Base-by-base conservation (phyloP, 148 eudicot genomes). In the Diospyros kaki region DNA sequence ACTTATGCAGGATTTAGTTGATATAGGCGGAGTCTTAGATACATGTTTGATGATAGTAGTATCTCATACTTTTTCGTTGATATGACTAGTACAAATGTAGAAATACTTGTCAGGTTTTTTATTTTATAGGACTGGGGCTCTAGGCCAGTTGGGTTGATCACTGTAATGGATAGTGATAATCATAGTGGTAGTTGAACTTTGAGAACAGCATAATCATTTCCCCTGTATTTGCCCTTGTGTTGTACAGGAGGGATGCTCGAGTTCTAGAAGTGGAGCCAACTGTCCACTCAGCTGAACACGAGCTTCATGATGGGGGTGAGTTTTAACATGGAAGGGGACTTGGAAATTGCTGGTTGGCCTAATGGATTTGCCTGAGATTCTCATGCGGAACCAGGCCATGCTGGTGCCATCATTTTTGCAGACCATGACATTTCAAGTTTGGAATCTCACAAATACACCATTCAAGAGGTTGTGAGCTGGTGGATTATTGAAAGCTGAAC, bases 311-410 rank as follows among this genome's bases (percentile, higher is more conserved):
- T 65, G 83, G 78, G 66, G 65, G 76, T 82, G 73, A 72, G 79
- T 75, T 74, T 17, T 28, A 60, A 44, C 79, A 1, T 64, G 80
- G 80, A 70, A 73, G 68, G 75, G 79, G 62, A 77, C 51, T 40
- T 80, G 40, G 70, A 50, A 6, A 46, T 78, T 73, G 77, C 76
- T 81, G 72, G 80, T 66, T 77, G 78, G 72, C 55, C 45, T 61
- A 9, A 51, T 64, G 77, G 75, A 69, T 77, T 75, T 42, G 55
- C 65, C 71, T 69, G 75, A 74, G 78, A 81, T 79, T 84, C 89
- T 83, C 83, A 81, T 65, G 83, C 76, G 75, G 85, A 77, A 81
- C 75, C 51, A 73, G 79, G 62, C 68, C 75, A 65, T 58, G 78
- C 60, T 58, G 66, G 64, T 71, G 80, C 83, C 44, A 12, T 58